Percentiles rank a stretch among this genome's conserved stretches.
Conservation (phyloP, 1,284 basidiomycete genomes). For the Spongiforma sp. region DNA sequence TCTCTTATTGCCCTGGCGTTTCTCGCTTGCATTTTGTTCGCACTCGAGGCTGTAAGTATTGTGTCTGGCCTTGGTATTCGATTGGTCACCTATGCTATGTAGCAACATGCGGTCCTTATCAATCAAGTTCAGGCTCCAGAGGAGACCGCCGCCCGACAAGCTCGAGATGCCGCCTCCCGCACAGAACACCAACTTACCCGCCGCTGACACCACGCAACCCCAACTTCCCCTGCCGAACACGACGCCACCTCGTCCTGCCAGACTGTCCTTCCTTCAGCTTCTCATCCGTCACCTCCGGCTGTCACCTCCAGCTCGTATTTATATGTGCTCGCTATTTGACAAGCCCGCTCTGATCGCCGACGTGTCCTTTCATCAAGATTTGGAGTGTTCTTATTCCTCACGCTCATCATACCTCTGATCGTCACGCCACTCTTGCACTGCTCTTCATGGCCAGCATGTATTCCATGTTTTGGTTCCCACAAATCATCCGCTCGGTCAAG, state of each 20-base stretch:
- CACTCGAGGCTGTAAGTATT: conserved; percentile 70
- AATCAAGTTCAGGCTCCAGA: conserved; percentile 86
- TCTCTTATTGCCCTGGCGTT: conserved; percentile 85
- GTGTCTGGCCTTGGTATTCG: not conserved
- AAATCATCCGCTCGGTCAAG: conserved; percentile 79
- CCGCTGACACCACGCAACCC: conserved; percentile 15
- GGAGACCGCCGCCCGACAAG: conserved; percentile 45
- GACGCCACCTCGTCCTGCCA: conserved; percentile 16
- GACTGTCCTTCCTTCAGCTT: conserved; percentile 53
- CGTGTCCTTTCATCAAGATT: no score
- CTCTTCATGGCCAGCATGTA: conserved; percentile 76
- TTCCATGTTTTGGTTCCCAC: conserved; percentile 82
- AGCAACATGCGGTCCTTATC: conserved; percentile 86
- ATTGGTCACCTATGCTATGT: not conserved
- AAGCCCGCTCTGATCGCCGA: no score
- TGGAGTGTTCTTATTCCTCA: conserved; percentile 66
- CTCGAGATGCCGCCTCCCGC: conserved; percentile 14
- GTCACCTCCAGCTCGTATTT: conserved; percentile 75
- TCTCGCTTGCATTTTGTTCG: conserved; percentile 72
- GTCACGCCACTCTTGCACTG: conserved; percentile 71
- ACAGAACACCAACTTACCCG: conserved; percentile 1
- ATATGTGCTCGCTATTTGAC: conserved; percentile 57
- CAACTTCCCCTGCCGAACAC: conserved; percentile 20
- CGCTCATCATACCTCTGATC: conserved; percentile 74
- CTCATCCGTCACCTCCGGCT: conserved; percentile 62